Evolutionary conservation across 2,329 filamentous ascomycete genomes (phyloP), one percentile per base, ranked within the genome.

Genomic region (Cytospora piceae): DNA sequence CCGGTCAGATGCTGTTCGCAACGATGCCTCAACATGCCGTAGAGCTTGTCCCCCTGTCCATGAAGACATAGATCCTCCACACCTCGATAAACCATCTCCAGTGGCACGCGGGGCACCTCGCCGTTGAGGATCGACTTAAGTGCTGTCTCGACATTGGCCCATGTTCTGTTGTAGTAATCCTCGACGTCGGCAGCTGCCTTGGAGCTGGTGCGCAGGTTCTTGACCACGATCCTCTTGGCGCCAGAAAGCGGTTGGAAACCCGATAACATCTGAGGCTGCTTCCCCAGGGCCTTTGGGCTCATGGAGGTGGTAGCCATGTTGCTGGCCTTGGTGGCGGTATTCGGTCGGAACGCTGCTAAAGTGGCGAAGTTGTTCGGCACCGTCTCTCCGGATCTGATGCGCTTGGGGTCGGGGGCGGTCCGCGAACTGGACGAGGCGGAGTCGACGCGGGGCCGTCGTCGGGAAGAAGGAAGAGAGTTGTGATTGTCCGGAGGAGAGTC

Each of bases 51-150:
- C 2, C 92, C 90, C 71, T 88, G 85, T 1, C 90, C 91, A 72
- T 91, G 90, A 61, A 93, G 86, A 76, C 95, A 99, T 14, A 96
- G 83, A 74, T 97, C 93, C 82, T 99, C 95, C 1, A 96, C 92
- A 5, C 91, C 92, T 58, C 92, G 87, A 75, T 97, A 98, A 17
- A 99, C 82, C 71, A 92, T 89, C 77, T 98, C 95, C 46, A 96
- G 82, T n/a, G 94, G 94, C 67, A 86, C 81, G n/a, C 79, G 78
- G 1, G 91, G 86, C 61, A 85, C 85, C 67, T 81, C 77, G 51
- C 86, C 85, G 8, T 81, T 80, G 74, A 98, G 94, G 29, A 98
- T 87, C 53, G 88, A 85, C 14, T 84, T 82, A 61, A 99, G 79
- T 1, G 93, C 92, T 42, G 82, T 82, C 65, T 92, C 87, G 7